These are phyloP conservation scores for Marchantia paleacea DNA, from an alignment of 225 moss, liverwort and hornwort genomes.

Conservation along the genomic window DNA sequence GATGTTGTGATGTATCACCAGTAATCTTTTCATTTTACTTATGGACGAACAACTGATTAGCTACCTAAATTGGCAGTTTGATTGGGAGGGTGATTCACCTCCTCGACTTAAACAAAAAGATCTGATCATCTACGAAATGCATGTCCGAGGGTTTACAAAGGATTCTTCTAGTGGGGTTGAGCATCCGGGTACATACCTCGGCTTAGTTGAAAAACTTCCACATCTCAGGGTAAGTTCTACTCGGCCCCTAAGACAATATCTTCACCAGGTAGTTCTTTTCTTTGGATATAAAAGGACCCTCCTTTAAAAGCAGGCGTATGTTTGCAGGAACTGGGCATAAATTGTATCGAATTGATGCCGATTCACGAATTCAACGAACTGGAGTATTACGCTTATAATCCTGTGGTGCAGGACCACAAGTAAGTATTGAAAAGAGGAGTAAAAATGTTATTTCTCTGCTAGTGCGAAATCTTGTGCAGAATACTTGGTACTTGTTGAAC, in stretches of 20 bases:
- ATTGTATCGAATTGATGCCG: slow-evolving; percentile 89
- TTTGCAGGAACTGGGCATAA: slow-evolving; percentile 75
- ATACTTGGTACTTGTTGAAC: background rate
- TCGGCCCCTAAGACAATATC: background rate
- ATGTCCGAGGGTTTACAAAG: slow-evolving; percentile 76
- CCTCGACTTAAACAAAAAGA: slow-evolving; percentile 66
- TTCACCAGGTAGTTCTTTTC: background rate
- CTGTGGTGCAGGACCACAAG: slow-evolving; percentile 82
- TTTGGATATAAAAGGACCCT: background rate
- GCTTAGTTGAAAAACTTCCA: slow-evolving; percentile 73
- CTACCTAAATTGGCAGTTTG: slow-evolving; percentile 56
- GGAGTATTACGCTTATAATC: slow-evolving; percentile 84
- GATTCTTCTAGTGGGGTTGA: slow-evolving; percentile 67
- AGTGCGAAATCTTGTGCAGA: background rate
- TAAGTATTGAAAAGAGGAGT: slow-evolving; percentile 23
- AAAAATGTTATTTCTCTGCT: background rate
- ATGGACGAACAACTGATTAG: background rate
- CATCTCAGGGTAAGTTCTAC: slow-evolving; percentile 54
- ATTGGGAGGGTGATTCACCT: slow-evolving; percentile 89
- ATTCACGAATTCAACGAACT: slow-evolving; percentile 89
- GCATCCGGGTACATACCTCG: slow-evolving; percentile 79
- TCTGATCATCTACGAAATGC: slow-evolving; percentile 81
- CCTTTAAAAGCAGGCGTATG: background rate
- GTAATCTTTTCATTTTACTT: background rate
- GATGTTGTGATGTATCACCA: background rate